Evolutionary conservation across 805 yeast species (phyloP).

Genomic region (Metschnikowia dekortorum): DNA sequence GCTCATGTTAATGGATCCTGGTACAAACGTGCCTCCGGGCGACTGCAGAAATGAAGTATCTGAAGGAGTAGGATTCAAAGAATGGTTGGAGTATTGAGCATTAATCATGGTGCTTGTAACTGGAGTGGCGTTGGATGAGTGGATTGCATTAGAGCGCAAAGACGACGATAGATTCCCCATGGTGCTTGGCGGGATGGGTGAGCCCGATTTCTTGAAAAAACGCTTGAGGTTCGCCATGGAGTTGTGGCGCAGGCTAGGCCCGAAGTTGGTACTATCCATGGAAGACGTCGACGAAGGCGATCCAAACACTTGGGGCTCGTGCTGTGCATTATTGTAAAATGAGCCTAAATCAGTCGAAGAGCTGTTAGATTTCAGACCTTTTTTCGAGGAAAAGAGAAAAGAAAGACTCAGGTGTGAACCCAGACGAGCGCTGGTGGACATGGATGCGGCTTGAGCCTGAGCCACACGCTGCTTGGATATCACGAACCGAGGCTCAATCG

Average conservation of each 20-base stretch:
- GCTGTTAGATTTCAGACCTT: conserved; percentile 30
- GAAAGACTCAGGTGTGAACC: conserved; percentile 47
- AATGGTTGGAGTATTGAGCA: conserved; percentile 26
- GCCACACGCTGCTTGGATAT: conserved; percentile 73
- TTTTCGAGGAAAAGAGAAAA: conserved; percentile 41
- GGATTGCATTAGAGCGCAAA: conserved; percentile 15
- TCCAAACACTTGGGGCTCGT: conserved; percentile 14
- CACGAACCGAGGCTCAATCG: conserved; percentile 82
- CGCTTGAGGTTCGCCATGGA: conserved; percentile 76
- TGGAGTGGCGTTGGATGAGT: conserved; percentile 15
- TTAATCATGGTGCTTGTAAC: conserved; percentile 22
- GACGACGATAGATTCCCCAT: conserved; percentile 23
- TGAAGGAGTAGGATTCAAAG: conserved; percentile 30
- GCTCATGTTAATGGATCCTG: conserved; percentile 13
- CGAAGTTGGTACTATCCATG: conserved; percentile 26
- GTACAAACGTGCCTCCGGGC: conserved; percentile 21
- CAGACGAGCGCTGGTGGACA: conserved; percentile 30
- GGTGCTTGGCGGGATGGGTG: conserved; percentile 17
- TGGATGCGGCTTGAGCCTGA: conserved; percentile 37
- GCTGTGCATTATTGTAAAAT: conserved; percentile 32
- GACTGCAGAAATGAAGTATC: conserved; percentile 34
- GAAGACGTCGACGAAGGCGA: conserved; percentile 36
- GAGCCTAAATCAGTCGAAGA: conserved; percentile 41
- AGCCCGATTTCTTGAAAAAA: conserved; percentile 52
- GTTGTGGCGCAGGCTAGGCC: conserved; percentile 50